Percentiles rank a stretch among this genome's conserved stretches.
Evolutionary conservation across 2,329 filamentous ascomycete species (phyloP).

Genomic region (Teratosphaeriaceae sp.): DNA sequence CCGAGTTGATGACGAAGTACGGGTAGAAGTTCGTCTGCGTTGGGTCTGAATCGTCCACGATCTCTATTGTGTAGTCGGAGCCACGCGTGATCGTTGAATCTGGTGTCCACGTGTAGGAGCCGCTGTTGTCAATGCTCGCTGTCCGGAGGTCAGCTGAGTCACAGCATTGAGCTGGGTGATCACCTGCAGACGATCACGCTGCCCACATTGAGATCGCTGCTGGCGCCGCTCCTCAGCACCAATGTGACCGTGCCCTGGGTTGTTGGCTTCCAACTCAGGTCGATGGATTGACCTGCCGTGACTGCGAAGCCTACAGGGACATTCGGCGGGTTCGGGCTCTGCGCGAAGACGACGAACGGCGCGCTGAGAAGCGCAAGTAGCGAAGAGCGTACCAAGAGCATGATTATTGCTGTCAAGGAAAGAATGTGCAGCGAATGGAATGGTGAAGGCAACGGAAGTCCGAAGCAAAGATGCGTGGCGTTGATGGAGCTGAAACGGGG

Average conservation of each 20-base stretch:
- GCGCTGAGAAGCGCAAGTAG: constrained; percentile 41
- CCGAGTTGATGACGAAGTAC: constrained; percentile 44
- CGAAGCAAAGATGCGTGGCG: too few species aligned
- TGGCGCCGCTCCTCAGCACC: constrained; percentile 36
- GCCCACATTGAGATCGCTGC: constrained; percentile 30
- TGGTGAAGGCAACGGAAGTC: constrained; percentile 5
- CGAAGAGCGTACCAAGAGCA: constrained; percentile 40
- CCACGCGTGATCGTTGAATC: constrained; percentile 35
- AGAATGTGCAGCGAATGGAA: constrained; percentile 1
- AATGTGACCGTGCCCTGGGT: constrained; percentile 46
- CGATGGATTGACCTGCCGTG: constrained; percentile 40
- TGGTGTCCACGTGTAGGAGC: constrained; percentile 44
- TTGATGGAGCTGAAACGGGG: too few species aligned
- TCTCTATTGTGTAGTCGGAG: constrained; percentile 48
- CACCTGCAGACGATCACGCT: constrained; percentile 26
- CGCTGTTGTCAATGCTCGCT: constrained; percentile 45
- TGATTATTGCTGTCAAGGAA: constrained; percentile 20
- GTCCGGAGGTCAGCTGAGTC: constrained; percentile 8
- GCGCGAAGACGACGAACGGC: constrained; percentile 34
- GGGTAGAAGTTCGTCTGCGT: constrained; percentile 46
- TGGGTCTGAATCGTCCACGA: constrained; percentile 42
- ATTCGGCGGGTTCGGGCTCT: constrained; percentile 42
- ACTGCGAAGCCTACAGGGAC: constrained; percentile 39
- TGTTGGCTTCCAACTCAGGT: constrained; percentile 44
- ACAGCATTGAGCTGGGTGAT: constrained; percentile 6